Evolutionary conservation across 257 asterid genomes (phyloP).

Genomic region (Solanum etuberosum): DNA sequence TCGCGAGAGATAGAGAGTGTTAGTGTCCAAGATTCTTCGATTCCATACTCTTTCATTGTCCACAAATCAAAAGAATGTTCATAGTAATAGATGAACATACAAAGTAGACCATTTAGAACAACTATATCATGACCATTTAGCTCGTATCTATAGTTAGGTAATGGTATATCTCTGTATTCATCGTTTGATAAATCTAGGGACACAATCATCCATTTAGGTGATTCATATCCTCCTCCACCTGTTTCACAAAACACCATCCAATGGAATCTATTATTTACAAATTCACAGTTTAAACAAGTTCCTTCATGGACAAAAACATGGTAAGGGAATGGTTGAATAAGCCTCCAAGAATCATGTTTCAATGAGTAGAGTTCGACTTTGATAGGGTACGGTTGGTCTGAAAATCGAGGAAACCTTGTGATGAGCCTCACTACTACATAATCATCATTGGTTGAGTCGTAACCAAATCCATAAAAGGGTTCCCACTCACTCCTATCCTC

Average conservation of each 20-base stretch:
- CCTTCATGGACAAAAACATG: fast-evolving
- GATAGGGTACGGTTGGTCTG: no score
- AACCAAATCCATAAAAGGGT: background rate
- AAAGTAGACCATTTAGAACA: background rate
- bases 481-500: no score
- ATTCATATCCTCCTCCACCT: background rate
- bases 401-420: no score
- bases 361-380: background rate
- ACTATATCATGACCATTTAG: background rate
- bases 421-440: background rate
- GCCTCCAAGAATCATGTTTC: background rate
- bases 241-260: background rate
- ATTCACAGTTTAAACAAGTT: background rate
- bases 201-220: no score
- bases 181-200: no score
- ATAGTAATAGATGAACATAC: background rate
- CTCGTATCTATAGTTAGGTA: no score
- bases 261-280: background rate
- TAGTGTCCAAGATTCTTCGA: no score
- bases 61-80: background rate
- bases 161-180: no score
- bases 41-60: no score
- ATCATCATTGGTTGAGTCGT: background rate
- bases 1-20: no score
- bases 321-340: background rate